Evolutionary conservation across 257 asterid species (phyloP).

Genomic region (Forsythia suspensa): DNA sequence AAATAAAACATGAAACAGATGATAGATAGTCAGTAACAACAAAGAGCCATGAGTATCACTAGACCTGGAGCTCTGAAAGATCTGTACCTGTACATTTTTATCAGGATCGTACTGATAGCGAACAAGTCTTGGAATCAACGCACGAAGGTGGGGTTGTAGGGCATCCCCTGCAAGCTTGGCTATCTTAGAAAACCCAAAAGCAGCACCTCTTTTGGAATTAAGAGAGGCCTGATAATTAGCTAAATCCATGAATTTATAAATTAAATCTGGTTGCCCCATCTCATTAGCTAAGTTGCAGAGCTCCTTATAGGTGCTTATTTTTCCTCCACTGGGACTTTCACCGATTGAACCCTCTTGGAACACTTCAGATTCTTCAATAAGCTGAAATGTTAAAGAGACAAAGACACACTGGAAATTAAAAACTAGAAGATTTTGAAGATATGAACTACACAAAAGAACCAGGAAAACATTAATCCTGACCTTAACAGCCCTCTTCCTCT

Average conservation of each 20-base stretch:
- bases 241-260: conserved; percentile 95
- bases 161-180: conserved; percentile 99
- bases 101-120: conserved; percentile 99
- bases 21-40: conserved; percentile 10
- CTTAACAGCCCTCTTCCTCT: conserved; percentile 95
- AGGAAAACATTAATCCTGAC: conserved; percentile 40
- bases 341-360: conserved; percentile 91
- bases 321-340: conserved; percentile 95
- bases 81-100: conserved; percentile 93
- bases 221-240: conserved; percentile 95
- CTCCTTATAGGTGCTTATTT: conserved; percentile 95
- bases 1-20: conserved; percentile 4
- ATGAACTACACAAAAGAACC: conserved; percentile 16
- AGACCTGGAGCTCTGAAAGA: conserved; percentile 20
- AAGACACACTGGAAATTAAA: neutral
- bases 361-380: conserved; percentile 88
- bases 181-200: conserved; percentile 98
- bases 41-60: conserved; percentile 11
- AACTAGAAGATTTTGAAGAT: conserved; percentile 9
- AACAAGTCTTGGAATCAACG: conserved; percentile 86
- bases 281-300: conserved; percentile 94
- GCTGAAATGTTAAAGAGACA: conserved; percentile 49
- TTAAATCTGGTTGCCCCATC: conserved; percentile 98
- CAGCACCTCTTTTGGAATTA: conserved; percentile 96
- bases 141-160: conserved; percentile 71